Conservation (phyloP, 441 rosid genomes). For the Erodium texanum region DNA sequence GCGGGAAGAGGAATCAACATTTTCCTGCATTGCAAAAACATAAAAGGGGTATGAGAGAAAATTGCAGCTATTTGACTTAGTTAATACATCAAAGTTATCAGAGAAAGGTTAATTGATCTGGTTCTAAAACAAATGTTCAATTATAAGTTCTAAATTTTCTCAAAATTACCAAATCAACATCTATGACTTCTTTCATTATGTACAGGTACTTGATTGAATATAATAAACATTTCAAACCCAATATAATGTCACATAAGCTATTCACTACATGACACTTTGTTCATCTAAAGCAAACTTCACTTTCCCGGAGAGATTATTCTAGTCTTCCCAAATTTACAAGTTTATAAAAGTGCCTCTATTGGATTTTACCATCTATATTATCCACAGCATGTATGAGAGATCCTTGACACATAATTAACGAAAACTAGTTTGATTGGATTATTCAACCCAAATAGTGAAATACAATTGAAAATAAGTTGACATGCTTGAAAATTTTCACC, state of each 20-base stretch:
- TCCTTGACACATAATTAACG: neutral
- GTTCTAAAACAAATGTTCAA: neutral
- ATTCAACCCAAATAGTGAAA: neutral
- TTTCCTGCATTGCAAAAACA: slow-evolving; percentile 47
- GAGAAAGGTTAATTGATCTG: neutral
- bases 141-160: neutral
- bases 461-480: neutral
- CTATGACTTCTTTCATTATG: neutral
- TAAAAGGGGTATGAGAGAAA: slow-evolving; percentile 12
- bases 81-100: neutral
- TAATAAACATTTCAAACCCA: neutral
- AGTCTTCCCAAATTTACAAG: neutral
- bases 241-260: neutral
- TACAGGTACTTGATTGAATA: neutral
- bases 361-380: neutral
- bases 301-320: neutral
- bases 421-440: neutral
- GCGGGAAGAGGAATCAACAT: slow-evolving; percentile 74
- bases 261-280: neutral
- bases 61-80: neutral
- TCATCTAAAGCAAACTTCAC: neutral
- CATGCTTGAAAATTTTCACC: slow-evolving; percentile 22
- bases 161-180: neutral
- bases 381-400: neutral
- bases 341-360: neutral